These are phyloP conservation scores for Podospora tetraspora DNA, from an alignment of 495 filamentous ascomycete genomes.

Conservation along the genomic window DNA sequence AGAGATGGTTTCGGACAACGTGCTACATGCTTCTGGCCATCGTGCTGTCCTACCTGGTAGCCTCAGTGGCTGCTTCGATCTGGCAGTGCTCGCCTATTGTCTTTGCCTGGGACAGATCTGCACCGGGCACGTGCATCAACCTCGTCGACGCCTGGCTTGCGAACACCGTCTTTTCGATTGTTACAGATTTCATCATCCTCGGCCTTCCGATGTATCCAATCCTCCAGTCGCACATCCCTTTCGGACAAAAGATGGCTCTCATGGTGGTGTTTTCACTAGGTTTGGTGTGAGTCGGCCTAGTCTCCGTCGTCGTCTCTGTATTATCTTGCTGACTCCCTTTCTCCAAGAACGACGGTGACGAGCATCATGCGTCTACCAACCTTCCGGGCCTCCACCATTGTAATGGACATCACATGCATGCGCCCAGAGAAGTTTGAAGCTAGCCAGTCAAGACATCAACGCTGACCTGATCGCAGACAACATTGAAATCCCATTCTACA, in stretches of 20 bases:
- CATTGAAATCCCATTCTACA: background rate
- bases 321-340: background rate
- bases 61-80: constrained; percentile 31
- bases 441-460: background rate
- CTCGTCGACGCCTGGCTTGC: constrained; percentile 41
- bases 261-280: constrained; percentile 36
- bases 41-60: constrained; percentile 25
- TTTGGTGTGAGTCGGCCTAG: constrained; percentile 23
- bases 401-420: constrained; percentile 22
- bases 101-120: constrained; percentile 47
- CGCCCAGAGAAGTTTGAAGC: background rate
- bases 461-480: background rate
- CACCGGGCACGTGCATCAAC: constrained; percentile 49
- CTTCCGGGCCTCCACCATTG: constrained; percentile 16
- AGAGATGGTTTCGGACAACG: constrained; percentile 26
- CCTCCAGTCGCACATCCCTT: constrained; percentile 45
- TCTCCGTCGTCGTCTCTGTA: background rate
- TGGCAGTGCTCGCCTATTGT: constrained; percentile 33
- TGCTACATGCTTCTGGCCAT: constrained; percentile 21
- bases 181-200: constrained; percentile 53
- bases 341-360: constrained; percentile 16
- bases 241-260: constrained; percentile 46
- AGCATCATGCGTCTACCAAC: constrained; percentile 24
- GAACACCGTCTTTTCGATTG: constrained; percentile 51
- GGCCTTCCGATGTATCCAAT: constrained; percentile 53